A percentile compares a stretch with the other conserved stretches of the same genome.
phyloP scores from a whole-genome alignment of 2,329 filamentous ascomycete genomes.

The Nigrospora oryzae region DNA sequence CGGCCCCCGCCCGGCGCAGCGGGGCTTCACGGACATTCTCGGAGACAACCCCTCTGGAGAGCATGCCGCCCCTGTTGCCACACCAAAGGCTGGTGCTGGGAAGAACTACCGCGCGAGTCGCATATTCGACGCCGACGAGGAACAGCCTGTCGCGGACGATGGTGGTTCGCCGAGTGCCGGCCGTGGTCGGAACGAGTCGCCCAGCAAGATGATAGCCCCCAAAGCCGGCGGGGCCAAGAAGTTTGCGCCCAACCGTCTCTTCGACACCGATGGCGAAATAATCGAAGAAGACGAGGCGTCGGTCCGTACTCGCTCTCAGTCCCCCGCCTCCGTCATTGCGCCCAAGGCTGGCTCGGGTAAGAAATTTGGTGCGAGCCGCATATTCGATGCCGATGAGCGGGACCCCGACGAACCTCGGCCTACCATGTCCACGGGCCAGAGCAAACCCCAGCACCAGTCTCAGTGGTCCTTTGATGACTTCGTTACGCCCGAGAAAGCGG shows the following conservation, averaged over 20 bases:
- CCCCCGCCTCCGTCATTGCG: slow-evolving; percentile 34
- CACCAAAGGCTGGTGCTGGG: slow-evolving; percentile 50
- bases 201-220: slow-evolving; percentile 18
- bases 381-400: slow-evolving; percentile 48
- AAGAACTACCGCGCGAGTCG: slow-evolving; percentile 52
- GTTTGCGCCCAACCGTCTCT: slow-evolving; percentile 51
- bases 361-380: slow-evolving; percentile 53
- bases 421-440: slow-evolving; percentile 25
- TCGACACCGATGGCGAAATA: slow-evolving; percentile 37
- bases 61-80: slow-evolving; percentile 37
- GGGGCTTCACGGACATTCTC: slow-evolving; percentile 67
- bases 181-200: slow-evolving; percentile 33
- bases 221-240: slow-evolving; percentile 26
- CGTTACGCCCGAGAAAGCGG: slow-evolving; percentile 66
- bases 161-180: slow-evolving; percentile 23
- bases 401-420: slow-evolving; percentile 17
- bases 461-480: slow-evolving; percentile 91
- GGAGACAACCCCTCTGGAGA: slow-evolving; percentile 32
- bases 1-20: slow-evolving; percentile 51
- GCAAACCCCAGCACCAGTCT: slow-evolving; percentile 57
- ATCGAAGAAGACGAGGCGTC: slow-evolving; percentile 23
- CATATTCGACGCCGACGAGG: slow-evolving; percentile 53
- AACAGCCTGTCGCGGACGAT: slow-evolving; percentile 38
- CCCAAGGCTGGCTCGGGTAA: slow-evolving; percentile 49
- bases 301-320: slow-evolving; percentile 30